Evolutionary conservation across 495 filamentous ascomycete species (phyloP).

Genomic region (Lasiosphaeris hirsuta): DNA sequence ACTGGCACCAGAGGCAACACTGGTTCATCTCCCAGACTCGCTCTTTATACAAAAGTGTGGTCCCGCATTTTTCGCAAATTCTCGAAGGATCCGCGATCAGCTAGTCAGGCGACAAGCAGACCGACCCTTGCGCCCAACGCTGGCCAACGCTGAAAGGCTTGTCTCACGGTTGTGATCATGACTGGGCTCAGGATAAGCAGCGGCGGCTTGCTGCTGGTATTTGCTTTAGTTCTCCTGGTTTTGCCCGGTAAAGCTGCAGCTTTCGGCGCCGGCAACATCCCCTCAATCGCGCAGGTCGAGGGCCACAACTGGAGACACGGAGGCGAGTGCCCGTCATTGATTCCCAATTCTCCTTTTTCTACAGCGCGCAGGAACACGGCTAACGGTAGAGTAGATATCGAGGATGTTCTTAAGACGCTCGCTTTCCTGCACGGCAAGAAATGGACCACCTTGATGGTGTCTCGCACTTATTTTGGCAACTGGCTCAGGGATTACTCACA

Average conservation of each 20-base stretch:
- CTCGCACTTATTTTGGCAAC: slow-evolving; percentile 89
- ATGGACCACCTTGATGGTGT: slow-evolving; percentile 88
- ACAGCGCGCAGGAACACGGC: too few species aligned
- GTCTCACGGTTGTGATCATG: slow-evolving; percentile 25
- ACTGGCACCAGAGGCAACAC: too few species aligned
- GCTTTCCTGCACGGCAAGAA: slow-evolving; percentile 87
- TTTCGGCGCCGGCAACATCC: slow-evolving; percentile 95
- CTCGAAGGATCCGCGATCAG: too few species aligned
- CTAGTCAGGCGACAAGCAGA: too few species aligned
- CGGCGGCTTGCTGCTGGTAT: slow-evolving; percentile 45
- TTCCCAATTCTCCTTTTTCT: too few species aligned
- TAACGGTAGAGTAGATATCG: slow-evolving; percentile 53
- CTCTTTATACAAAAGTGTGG: not conserved
- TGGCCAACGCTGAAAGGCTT: not conserved
- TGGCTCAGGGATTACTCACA: slow-evolving; percentile 78
- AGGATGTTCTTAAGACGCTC: slow-evolving; percentile 88
- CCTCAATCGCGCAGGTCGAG: slow-evolving; percentile 88
- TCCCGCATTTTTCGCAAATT: too few species aligned
- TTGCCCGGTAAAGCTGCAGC: slow-evolving; percentile 64
- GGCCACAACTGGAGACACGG: slow-evolving; percentile 97
- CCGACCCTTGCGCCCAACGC: not conserved
- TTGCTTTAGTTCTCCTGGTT: slow-evolving; percentile 55
- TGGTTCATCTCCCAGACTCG: not conserved
- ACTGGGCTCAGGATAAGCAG: slow-evolving; percentile 36
- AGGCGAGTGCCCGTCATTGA: slow-evolving; percentile 29